Evolutionary conservation across 164 flowering plant genomes (phyloP).

Genomic region (Paratinospora sagittata): DNA sequence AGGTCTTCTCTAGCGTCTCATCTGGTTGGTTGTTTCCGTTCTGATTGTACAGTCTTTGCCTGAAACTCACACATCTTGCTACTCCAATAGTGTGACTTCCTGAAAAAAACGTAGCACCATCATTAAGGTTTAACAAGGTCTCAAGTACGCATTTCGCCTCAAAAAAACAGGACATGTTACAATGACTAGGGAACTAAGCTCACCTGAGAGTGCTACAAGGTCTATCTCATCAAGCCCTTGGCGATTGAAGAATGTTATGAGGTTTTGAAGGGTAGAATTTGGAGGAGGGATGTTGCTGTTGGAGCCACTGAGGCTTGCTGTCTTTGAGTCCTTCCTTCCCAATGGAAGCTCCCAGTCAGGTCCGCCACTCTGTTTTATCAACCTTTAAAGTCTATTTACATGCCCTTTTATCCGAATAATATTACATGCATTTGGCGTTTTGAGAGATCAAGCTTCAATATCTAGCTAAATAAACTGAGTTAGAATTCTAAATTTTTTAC

Average conservation of each 20-base stretch:
- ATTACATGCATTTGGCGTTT: neutral
- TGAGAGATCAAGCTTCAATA: neutral
- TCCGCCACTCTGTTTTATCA: conserved; percentile 65
- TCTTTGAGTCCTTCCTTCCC: conserved; percentile 84
- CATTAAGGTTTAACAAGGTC: neutral
- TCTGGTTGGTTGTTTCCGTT: conserved; percentile 76
- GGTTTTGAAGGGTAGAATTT: conserved; percentile 66
- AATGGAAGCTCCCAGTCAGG: conserved; percentile 82
- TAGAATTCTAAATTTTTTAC: conserved; percentile 31
- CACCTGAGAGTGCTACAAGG: conserved; percentile 90
- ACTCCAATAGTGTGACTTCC: conserved; percentile 87
- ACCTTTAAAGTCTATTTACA: neutral
- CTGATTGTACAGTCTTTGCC: conserved; percentile 84
- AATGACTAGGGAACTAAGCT: neutral
- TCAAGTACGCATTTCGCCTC: neutral
- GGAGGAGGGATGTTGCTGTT: conserved; percentile 79
- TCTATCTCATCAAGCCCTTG: conserved; percentile 78
- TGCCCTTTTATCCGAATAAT: neutral
- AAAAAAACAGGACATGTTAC: neutral
- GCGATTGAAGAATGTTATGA: conserved; percentile 49
- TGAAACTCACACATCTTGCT: conserved; percentile 79
- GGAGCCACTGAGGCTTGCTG: conserved; percentile 63
- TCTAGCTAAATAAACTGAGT: neutral
- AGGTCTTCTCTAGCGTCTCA: conserved; percentile 51
- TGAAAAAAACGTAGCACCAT: conserved; percentile 14